Evolutionary conservation across 495 filamentous ascomycete species (phyloP).

Genomic region (Hypoxylon lenormandii): DNA sequence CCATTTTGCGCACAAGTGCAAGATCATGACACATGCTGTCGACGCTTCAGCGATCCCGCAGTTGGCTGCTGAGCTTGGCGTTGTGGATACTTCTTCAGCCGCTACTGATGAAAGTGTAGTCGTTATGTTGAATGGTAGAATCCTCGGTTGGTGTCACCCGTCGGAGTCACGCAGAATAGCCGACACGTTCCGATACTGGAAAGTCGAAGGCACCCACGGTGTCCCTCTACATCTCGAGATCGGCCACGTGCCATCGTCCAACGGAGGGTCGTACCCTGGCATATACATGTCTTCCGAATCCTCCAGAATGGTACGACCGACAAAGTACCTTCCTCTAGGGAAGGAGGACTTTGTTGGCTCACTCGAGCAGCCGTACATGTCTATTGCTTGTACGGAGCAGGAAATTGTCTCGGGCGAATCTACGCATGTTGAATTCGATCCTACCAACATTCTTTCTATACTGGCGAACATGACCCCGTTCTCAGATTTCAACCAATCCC

Average conservation of each 20-base stretch:
- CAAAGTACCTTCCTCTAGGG: conserved; percentile 87
- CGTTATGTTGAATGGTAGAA: conserved; percentile 87
- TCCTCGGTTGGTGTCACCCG: conserved; percentile 89
- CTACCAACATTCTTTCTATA: conserved; percentile 97
- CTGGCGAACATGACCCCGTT: conserved; percentile 99
- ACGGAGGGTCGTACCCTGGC: conserved; percentile 92
- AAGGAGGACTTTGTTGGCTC: conserved; percentile 89
- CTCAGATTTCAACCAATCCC: conserved; percentile 98
- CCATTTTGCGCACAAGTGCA: conserved; percentile 95
- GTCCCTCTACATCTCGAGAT: conserved; percentile 90
- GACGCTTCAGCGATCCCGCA: conserved; percentile 78
- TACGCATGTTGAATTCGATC: conserved; percentile 92
- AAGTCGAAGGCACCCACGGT: conserved; percentile 87
- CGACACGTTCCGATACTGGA: conserved; percentile 90
- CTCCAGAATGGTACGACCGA: conserved; percentile 87
- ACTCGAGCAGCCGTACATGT: conserved; percentile 98
- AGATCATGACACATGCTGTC: conserved; percentile 77
- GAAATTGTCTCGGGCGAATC: conserved; percentile 88
- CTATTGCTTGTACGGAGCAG: conserved; percentile 85
- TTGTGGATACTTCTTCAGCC: conserved; percentile 75
- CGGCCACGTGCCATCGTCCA: conserved; percentile 86
- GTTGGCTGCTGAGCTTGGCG: conserved; percentile 80
- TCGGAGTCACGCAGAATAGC: conserved; percentile 80
- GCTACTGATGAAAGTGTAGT: conserved; percentile 82
- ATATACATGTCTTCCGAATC: conserved; percentile 90